phyloP scores from a whole-genome alignment of 768 basidiomycete species.

The Russula brevipes region DNA sequence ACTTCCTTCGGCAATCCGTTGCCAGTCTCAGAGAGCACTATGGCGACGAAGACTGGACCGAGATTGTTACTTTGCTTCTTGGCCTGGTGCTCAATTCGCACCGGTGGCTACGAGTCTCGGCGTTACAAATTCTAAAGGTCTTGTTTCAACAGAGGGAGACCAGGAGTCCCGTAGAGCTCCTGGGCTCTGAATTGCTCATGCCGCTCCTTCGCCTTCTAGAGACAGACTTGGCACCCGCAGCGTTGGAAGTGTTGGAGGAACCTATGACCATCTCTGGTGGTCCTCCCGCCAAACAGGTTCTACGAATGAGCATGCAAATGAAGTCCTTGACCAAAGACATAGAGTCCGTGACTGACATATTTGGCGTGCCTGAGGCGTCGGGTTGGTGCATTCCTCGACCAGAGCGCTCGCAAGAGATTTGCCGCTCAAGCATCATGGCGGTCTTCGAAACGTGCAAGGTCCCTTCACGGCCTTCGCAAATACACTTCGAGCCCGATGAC shows the following conservation, averaged over 20 bases:
- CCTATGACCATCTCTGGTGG: constrained; percentile 76
- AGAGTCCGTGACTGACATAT: constrained; percentile 62
- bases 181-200: constrained; percentile 86
- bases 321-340: constrained; percentile 41
- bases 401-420: constrained; percentile 53
- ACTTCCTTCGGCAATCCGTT: constrained; percentile 88
- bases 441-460: constrained; percentile 82
- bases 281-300: constrained; percentile 75
- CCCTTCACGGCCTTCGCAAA: constrained; percentile 60
- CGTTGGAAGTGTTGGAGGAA: constrained; percentile 90
- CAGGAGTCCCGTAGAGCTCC: constrained; percentile 60
- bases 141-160: constrained; percentile 84
- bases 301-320: constrained; percentile 84
- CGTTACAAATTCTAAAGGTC: constrained; percentile 84
- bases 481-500: constrained; percentile 66
- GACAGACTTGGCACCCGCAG: constrained; percentile 77
- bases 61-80: constrained; percentile 79
- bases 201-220: constrained; percentile 85
- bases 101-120: constrained; percentile 74
- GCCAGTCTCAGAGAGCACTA: constrained; percentile 83
- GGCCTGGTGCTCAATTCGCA: constrained; percentile 80
- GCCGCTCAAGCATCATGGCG: constrained; percentile 73
- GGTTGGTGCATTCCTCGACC: constrained; percentile 83
- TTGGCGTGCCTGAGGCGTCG: constrained; percentile 74
- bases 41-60: constrained; percentile 65